Base-by-base conservation (phyloP, 306 rosid genomes). In the Cucurbita maxima region DNA sequence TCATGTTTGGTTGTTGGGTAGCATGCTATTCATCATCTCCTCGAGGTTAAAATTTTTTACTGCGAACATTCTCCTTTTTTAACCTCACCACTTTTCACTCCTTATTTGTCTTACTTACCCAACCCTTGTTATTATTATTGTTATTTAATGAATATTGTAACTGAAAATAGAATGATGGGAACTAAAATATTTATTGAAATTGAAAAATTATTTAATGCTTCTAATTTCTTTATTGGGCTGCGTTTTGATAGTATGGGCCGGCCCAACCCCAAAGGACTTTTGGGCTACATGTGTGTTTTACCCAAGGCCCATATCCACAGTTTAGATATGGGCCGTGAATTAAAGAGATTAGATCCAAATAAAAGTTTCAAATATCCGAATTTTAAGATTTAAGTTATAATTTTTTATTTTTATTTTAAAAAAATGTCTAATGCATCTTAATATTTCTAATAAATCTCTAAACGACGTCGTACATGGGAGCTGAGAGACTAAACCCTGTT, bases 1-100 rank as follows among this genome's bases (percentile, higher is more conserved):
- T 40, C 3, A 63, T 63, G 71, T 47, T 40, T 63, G 71, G 71
- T 63, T 63, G 71, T n/a, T 63, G 71, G 51, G 71, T 63, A 63
- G 50, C 71, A 63, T 38, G 1, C 71, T 4, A 30, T 63, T 63
- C 9, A 16, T 63, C 16, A 38, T 63, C 14, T 38, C 20, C 50
- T 62, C 14, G 1, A 25, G 9, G 50, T 7, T 62, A 0, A 7
- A 6, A 7, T 8, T 36, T 36, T 60, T 60, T 22, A 60, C 45
- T 5, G 14, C 19, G 15, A 37, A 14, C 8, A 61, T 61, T 15
- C 6, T 37, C 68, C 22, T 1, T 61, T 36, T 61, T 4, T 22
- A 38, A 61, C 16, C 22, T 57, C 13, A 25, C 5, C 38, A 25
- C 1, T 36, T 61, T 37, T 37, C 68, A 6, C 47, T 16, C 50